Percentiles rank a stretch among this genome's conserved stretches.
Conservation (phyloP, 495 filamentous ascomycete genomes). For the Xylaria cubensis region DNA sequence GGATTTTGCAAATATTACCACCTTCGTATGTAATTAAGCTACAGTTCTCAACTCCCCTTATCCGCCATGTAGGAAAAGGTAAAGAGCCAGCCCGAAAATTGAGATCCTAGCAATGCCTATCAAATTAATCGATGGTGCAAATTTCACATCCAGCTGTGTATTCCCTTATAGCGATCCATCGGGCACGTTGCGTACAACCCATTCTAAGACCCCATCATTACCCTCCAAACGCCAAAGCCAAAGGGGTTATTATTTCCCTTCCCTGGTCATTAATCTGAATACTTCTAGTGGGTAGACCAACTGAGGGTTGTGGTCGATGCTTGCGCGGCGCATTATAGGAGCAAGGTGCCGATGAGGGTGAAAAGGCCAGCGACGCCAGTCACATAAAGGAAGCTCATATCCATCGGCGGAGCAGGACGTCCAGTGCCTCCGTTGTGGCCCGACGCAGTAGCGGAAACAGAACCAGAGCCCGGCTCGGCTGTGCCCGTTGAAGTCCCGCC, state of each 20-base stretch:
- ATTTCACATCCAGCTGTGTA: constrained; percentile 26
- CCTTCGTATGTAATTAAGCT: constrained; percentile 10
- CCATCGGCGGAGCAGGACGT: constrained; percentile 53
- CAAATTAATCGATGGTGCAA: constrained; percentile 18
- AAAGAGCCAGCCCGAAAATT: constrained; percentile 13
- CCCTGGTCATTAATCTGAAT: constrained; percentile 16
- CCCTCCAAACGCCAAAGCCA: constrained; percentile 9
- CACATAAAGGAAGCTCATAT: constrained; percentile 61
- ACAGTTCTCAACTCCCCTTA: constrained; percentile 12
- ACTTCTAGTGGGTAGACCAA: constrained; percentile 6
- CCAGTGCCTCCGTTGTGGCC: constrained; percentile 44
- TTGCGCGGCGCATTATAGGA: constrained; percentile 54
- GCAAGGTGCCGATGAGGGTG: constrained; percentile 67
- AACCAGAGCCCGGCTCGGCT: constrained; percentile 68
- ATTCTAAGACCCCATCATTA: constrained; percentile 9
- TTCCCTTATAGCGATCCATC: constrained; percentile 1
- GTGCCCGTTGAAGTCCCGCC: constrained; percentile 65
- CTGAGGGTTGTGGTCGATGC: neutral
- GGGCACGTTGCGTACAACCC: constrained; percentile 5
- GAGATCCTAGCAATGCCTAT: constrained; percentile 24
- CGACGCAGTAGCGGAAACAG: constrained; percentile 51
- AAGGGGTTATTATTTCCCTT: neutral
- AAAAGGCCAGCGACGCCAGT: constrained; percentile 62
- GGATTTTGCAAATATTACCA: neutral
- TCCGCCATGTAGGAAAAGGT: constrained; percentile 6